Base-by-base conservation (phyloP, 306 rosid genomes). In the Malus sieversii region DNA sequence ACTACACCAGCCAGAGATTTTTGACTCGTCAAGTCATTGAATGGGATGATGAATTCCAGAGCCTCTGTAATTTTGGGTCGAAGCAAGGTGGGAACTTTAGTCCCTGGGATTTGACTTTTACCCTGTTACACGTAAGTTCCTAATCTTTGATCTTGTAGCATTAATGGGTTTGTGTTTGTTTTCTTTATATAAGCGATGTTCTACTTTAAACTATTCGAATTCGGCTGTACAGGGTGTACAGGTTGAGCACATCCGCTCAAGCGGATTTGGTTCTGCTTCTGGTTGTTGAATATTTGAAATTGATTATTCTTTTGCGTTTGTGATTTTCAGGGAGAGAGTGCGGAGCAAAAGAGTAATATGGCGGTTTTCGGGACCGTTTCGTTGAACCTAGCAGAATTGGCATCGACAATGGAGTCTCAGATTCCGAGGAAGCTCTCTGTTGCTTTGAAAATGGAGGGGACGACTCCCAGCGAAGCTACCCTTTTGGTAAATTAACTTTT, bases 41-140 rank as follows among this genome's bases (percentile, higher is more conserved):
- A 4, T 90, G 93, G 92, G 85, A 86, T 11, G 77, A 79, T 8
- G 82, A 81, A 40, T 85, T 82, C 48, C 48, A 67, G 58, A 75
- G 75, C 27, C 25, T 78, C 52, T 79, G 85, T 74, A 72, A 52
- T 35, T 75, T 85, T 29, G 67, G 68, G 19, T 30, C 22, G 8
- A 76, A 25, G 25, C 85, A 78, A 66, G 75, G 77, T 3, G 60
- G n/a, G 6, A 57, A 79, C 20, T 7, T 67, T 23, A 72, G 70
- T 73, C 68, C 75, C 32, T 88, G 82, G 81, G 44, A 85, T 10
- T 30, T 90, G 23, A 64, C 61, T 20, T 86, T 93, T 78, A 79
- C 73, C 61, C 85, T 93, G 59, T 83, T 89, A 68, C 76, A 78
- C 79, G 98, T 93, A 81, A 78, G 86, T 77, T 69, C 3, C 13